Evolutionary conservation across 2,329 filamentous ascomycete species (phyloP).

Genomic region (Calonectria multiphialidica): DNA sequence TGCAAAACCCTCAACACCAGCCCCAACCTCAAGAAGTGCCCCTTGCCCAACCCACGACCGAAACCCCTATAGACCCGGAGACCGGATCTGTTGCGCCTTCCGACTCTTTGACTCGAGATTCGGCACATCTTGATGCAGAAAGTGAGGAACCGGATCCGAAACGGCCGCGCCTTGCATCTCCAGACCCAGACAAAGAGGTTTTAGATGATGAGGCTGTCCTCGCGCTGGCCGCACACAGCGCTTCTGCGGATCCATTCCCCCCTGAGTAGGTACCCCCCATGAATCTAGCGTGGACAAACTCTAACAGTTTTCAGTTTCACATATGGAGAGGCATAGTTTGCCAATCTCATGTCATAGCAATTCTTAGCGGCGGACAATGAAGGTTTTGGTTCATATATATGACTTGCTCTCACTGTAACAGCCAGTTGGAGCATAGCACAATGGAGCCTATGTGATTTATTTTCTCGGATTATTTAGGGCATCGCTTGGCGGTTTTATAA

Average conservation of each 20-base stretch:
- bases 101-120: conserved; percentile 20
- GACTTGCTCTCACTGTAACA: not conserved
- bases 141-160: conserved; percentile 54
- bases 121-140: conserved; percentile 36
- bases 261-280: conserved; percentile 53
- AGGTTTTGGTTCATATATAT: not conserved
- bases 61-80: conserved; percentile 13
- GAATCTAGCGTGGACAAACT: not conserved
- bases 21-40: conserved; percentile 18
- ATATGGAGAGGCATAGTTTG: conserved; percentile 55
- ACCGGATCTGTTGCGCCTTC: conserved; percentile 14
- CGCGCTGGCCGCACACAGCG: conserved; percentile 59
- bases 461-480: not conserved
- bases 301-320: conserved; percentile 48
- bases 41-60: not conserved
- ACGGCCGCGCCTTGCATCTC: conserved; percentile 51
- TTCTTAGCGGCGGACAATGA: not conserved
- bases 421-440: conserved; percentile 1
- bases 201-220: conserved; percentile 63
- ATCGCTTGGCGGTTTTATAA: not conserved
- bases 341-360: not conserved
- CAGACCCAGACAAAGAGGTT: conserved; percentile 43
- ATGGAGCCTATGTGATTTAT: not conserved
- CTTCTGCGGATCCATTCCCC: conserved; percentile 53
- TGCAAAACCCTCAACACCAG: conserved; percentile 25